Evolutionary conservation across 2,329 filamentous ascomycete species (phyloP).

Genomic region (Fusarium xylarioides): DNA sequence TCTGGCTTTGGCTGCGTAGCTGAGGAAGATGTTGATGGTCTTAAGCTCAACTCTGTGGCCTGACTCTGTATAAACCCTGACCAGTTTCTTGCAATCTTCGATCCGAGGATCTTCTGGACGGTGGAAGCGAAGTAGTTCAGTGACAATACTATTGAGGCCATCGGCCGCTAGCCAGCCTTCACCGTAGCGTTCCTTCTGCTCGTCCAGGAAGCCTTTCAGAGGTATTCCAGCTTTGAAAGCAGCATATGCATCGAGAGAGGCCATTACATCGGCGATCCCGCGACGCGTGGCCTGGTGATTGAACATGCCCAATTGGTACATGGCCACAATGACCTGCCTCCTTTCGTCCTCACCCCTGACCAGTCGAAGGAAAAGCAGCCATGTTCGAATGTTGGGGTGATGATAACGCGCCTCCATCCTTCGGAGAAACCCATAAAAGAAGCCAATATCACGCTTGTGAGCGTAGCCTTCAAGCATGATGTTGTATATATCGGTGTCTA

Average conservation of each 20-base stretch:
- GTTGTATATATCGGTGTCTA: constrained; percentile 60
- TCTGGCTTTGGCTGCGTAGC: constrained; percentile 39
- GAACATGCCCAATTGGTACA: constrained; percentile 57
- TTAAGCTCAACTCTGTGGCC: constrained; percentile 40
- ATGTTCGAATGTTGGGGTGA: constrained; percentile 56
- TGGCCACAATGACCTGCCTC: constrained; percentile 56
- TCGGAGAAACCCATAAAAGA: constrained; percentile 53
- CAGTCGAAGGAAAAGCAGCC: constrained; percentile 59
- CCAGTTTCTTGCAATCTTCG: constrained; percentile 42
- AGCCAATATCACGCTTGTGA: constrained; percentile 50
- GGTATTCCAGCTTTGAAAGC: constrained; percentile 50
- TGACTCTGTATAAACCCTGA: constrained; percentile 39
- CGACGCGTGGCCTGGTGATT: constrained; percentile 48
- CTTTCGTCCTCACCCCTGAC: constrained; percentile 67
- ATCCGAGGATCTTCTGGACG: constrained; percentile 33
- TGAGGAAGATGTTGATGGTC: constrained; percentile 53
- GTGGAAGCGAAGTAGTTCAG: constrained; percentile 54
- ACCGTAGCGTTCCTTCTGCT: constrained; percentile 56
- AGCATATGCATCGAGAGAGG: constrained; percentile 53
- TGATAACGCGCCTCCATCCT: constrained; percentile 54
- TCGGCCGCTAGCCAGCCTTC: constrained; percentile 53
- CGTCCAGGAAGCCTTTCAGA: constrained; percentile 50
- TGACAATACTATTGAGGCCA: constrained; percentile 52
- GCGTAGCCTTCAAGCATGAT: constrained; percentile 55
- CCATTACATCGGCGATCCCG: constrained; percentile 55